Base-by-base conservation (phyloP, 768 basidiomycete species). In the Tulasnella sp. region DNA sequence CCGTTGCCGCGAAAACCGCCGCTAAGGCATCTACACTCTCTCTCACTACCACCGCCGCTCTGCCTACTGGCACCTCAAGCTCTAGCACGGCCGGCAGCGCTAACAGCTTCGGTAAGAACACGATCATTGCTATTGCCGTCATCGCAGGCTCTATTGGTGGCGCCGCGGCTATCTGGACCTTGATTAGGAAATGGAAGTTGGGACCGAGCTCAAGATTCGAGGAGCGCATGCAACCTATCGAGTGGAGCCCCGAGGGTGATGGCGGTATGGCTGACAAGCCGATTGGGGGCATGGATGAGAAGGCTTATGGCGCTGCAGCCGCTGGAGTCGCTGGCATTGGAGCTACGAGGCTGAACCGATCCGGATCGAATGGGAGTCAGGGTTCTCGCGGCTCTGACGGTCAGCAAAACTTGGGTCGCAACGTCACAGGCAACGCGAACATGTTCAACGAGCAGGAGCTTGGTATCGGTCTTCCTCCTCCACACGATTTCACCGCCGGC, bases 141-240 rank as follows among this genome's bases (percentile, higher is more conserved):
- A 74, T 87, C 53, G 90, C 80, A 3, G 76, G 83, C 4, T 80
- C 76, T 48, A 65, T 91, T 44, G 90, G 81, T 53, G 84, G 77
- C 29, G 67, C 84, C 53, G 77, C 78, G 59, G 81, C 91, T 64
- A 75, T 85, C 63, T 93, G 90, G 90, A 92, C 89, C 49, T 72
- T 90, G 67, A 86, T 92, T 76, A 84, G 90, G 74, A 91, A 92
- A 71, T 91, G 87, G 85, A 90, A 91, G 73, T 82, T 92, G 67
- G 81, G 80, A 55, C 81, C 85, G 59, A 91, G 89, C 29, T 76
- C 80, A 67, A 78, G 80, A 65, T 92, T 92, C 68, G 85, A 88
- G 65, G 80, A 82, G 62, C 87, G 89, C 64, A 80, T 93, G 74
- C 80, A 85, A 60, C 89, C 91, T 61, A 88, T 92, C 68, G 83